These are phyloP conservation scores for Dictyostelium citrinum DNA, from an alignment of 78 protist genomes.

Conservation along the genomic window DNA sequence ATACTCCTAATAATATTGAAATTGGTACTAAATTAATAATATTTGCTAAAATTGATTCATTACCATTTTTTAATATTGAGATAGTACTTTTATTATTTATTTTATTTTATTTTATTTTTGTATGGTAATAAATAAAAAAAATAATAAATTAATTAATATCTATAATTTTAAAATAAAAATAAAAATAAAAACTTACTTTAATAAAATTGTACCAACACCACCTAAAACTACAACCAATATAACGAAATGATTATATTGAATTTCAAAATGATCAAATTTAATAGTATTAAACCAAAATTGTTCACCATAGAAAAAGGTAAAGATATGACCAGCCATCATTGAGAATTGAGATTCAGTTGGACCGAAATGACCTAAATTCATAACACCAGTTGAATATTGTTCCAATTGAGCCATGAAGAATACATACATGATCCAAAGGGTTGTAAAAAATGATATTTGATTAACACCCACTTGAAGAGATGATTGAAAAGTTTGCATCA, in stretches of 20 bases:
- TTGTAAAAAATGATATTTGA: background rate
- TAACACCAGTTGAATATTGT: slow-evolving; percentile 72
- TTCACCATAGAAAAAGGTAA: slow-evolving; percentile 53
- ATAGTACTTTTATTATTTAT: background rate
- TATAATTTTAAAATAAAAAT: no score
- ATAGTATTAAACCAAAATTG: slow-evolving; percentile 20
- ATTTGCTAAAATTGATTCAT: background rate
- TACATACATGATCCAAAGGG: slow-evolving; percentile 43
- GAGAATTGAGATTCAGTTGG: slow-evolving; percentile 56
- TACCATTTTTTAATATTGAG: slow-evolving; percentile 18
- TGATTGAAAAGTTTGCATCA: slow-evolving; percentile 25
- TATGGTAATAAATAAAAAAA: no score
- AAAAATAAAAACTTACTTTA: slow-evolving; percentile 8
- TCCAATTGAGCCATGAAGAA: slow-evolving; percentile 79
- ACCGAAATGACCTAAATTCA: slow-evolving; percentile 56
- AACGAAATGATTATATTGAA: background rate
- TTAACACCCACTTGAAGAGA: slow-evolving; percentile 34
- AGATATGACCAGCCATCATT: slow-evolving; percentile 47
- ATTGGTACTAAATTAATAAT: slow-evolving; percentile 39
- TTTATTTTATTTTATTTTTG: no score
- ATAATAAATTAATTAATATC: no score
- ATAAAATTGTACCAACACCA: slow-evolving; percentile 20
- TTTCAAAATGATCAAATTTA: background rate
- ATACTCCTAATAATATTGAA: background rate
- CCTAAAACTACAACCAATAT: background rate